Percentiles rank a stretch among this genome's conserved stretches.
These are phyloP conservation scores for Haplosporangium sp. DNA, from an alignment of 371 early-diverging fungal species.

Conservation along the genomic window DNA sequence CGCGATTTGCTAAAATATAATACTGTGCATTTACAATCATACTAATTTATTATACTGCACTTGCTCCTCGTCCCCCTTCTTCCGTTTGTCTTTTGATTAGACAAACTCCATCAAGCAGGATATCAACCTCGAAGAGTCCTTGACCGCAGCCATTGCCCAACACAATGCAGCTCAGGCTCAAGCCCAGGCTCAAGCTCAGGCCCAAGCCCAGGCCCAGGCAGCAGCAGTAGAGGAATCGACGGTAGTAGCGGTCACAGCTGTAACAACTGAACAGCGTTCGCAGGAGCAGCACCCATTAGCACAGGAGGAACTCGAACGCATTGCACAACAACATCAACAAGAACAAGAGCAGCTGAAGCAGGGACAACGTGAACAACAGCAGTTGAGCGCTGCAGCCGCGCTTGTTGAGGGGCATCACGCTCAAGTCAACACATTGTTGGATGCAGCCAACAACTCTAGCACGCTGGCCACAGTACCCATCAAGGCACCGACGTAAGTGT, in stretches of 20 bases:
- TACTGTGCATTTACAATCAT: not conserved
- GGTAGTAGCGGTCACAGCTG: not conserved
- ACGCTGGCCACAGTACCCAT: conserved; percentile 26
- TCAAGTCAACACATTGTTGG: conserved; percentile 5
- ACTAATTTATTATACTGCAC: not conserved
- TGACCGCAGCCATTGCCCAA: conserved; percentile 9
- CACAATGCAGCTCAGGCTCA: not conserved
- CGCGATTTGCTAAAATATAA: not conserved
- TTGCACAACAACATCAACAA: not conserved
- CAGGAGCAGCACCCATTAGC: conserved; percentile 1
- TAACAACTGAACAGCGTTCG: not conserved
- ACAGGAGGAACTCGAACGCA: not conserved
- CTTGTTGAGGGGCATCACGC: conserved; percentile 5
- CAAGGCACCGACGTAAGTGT: not conserved
- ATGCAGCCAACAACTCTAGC: conserved; percentile 2
- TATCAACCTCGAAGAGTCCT: not conserved
- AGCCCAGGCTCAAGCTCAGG: not conserved
- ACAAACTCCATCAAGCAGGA: not conserved
- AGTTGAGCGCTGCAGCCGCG: not conserved
- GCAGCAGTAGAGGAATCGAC: not conserved
- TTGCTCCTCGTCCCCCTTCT: not conserved
- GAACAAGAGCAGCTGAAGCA: not conserved
- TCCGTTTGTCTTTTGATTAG: not conserved
- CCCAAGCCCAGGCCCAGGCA: not conserved
- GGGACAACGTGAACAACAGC: not conserved